Evolutionary conservation across 306 rosid genomes (phyloP), one percentile per base, ranked within the genome.

Genomic region (Delonix regia): DNA sequence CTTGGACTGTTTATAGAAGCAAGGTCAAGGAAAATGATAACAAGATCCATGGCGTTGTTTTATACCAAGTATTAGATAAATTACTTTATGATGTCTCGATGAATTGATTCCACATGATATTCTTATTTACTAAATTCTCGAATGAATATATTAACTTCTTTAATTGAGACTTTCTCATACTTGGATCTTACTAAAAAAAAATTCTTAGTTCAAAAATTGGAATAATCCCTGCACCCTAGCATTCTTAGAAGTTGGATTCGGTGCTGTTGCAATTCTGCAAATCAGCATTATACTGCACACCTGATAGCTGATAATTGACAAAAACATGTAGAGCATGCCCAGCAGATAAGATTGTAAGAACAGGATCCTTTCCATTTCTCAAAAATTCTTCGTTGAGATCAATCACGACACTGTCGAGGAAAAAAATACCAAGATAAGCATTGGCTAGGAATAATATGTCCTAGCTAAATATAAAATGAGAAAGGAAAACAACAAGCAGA

Each of bases 301-400:
- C 99, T 85, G 94, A 81, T 6, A 89, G 90, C 77, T 82, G 92
- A 79, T 89, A 91, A 39, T 95, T 93, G 83, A 93, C 62, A 59
- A 95, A 95, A 82, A 95, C 97, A 83, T 92, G 98, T 84, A 95
- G 80, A 82, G 98, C 97, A 87, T 95, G 99, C 28, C 99, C 99
- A 71, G 98, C 99, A 65, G 99, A 95, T 28, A 88, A 79, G 69
- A 91, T 85, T 0, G 97, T 88, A 76, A 95, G 94, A 80, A 82
- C 78, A 45, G 97, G 99, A 82, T 83, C 69, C 38, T 84, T 88
- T 83, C 97, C 92, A 11, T 77, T 93, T 82, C 85, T 87, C 80
- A 95, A 87, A 60, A 89, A 92, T 65, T 82, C 89, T 85, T 95
- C 99, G 14, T 82, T 86, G 67, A 89, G n/a, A 61, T 85, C 89